Base-by-base conservation (phyloP, 2,329 filamentous ascomycete species). In the Scopulariopsis brevicaulis region DNA sequence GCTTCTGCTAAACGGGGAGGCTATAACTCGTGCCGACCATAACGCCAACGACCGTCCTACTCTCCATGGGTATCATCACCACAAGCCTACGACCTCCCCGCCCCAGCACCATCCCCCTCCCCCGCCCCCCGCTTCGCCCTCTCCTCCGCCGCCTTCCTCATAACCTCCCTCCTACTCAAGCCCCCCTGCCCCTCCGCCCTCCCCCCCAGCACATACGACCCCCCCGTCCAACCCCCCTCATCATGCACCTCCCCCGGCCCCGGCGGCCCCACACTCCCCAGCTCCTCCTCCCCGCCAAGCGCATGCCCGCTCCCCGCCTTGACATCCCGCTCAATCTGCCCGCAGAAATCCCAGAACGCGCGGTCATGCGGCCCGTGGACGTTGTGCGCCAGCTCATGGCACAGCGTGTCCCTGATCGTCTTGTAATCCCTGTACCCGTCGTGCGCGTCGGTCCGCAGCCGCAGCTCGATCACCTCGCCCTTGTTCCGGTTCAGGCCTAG, bases 351-450 rank as follows among this genome's bases (percentile, higher is more conserved):
- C 93, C 94, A 97, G 67, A 99, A 99, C 53, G 88, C 75, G 20
- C 83, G 77, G 70, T 97, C 91, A 70, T 99, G 94, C 0, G 87
- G 83, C 0, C 87, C 79, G 72, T 87, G 86, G 11, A 96, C 89
- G 65, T 96, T 96, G 71, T 99, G 94, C 63, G 92, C 87, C 20
- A 99, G 77, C 74, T 99, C 94, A 73, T 99, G 94, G 68, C 93
- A 97, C 14, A 99, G 77, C 53, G 94, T 97, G 64, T 89, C 89
- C 56, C 94, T 82, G 54, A 99, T 95, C 0, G 87, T 92, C 65
- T 87, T 86, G 73, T 97, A 99, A 68, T 96, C 90, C 43, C 94
- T 77, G 67, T 96, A 97, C 1, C 94, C 94, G 69, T 96, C 91
- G 68, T 94, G 90, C 2, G 89, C 89, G 72, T 99, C 94, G 1